Evolutionary conservation across 768 basidiomycete genomes (phyloP).

Genomic region (Leccinum barrowsii): DNA sequence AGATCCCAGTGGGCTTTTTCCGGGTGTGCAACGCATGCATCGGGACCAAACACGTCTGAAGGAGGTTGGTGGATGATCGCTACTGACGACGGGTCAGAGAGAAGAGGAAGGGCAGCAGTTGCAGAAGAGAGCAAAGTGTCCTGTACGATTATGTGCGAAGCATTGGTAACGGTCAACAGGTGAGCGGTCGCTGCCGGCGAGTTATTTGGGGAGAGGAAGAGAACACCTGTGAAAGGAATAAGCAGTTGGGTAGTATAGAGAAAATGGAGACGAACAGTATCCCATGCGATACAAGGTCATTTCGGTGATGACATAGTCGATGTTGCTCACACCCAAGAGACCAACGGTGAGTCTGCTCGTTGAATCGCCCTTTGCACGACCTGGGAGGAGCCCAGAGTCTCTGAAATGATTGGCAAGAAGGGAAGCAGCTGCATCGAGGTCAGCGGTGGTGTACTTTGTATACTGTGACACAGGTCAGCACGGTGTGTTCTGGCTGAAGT

Average conservation of each 20-base stretch:
- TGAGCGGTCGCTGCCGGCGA: constrained; percentile 45
- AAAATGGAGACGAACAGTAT: constrained; percentile 21
- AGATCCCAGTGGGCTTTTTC: constrained; percentile 23
- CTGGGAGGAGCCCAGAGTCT: constrained; percentile 15
- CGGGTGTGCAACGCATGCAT: constrained; percentile 13
- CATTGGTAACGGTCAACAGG: constrained; percentile 31
- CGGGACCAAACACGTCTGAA: constrained; percentile 12
- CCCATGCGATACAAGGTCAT: constrained; percentile 30
- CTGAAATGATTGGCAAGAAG: constrained; percentile 24
- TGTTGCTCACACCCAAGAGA: constrained; percentile 25
- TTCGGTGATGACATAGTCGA: constrained; percentile 26
- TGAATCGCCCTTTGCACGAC: constrained; percentile 24
- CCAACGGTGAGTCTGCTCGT: constrained; percentile 25
- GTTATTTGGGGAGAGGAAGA: constrained; percentile 43
- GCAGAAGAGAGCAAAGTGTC: constrained; percentile 13
- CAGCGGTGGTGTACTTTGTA: constrained; percentile 22
- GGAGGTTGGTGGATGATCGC: constrained; percentile 23
- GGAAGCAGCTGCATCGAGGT: constrained; percentile 26
- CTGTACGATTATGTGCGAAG: constrained; percentile 23
- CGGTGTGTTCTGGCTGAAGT: background rate
- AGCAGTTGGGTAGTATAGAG: background rate
- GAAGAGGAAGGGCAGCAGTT: constrained; percentile 11
- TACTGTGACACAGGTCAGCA: constrained; percentile 13
- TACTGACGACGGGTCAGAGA: constrained; percentile 20
- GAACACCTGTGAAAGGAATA: constrained; percentile 17